Evolutionary conservation across 2,329 filamentous ascomycete genomes (phyloP), one percentile per base, ranked within the genome.

Genomic region (Venturia aucupariae): DNA sequence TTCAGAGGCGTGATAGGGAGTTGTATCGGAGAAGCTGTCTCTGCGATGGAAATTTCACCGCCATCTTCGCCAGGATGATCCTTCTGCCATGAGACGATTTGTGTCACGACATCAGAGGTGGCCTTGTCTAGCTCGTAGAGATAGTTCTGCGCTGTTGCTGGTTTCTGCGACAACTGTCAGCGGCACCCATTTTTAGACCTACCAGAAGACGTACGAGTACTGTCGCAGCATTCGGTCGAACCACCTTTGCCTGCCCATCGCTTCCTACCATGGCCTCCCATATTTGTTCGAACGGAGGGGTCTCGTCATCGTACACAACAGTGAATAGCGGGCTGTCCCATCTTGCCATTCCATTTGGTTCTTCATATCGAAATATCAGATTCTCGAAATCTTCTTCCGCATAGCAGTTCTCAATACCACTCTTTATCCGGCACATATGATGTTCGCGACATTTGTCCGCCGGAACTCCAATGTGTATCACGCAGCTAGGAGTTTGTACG

Each of bases 241-340:
- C 82, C 4, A 83, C 74, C 72, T 89, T 90, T 65, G 82, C 68
- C 82, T 85, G 70, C 80, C 89, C 88, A 63, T 81, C 80, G 38
- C 74, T 78, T 41, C 81, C 82, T 17, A 85, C 74, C 65, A 94
- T 77, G 2, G 86, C 83, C 51, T 92, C 88, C 90, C 90, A 94
- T 65, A 94, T 82, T 65, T 82, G 80, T 60, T 87, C 84, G 67
- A 86, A 88, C 1, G 86, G 85, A n/a, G 82, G 82, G 65, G 81
- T 81, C 64, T 83, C 82, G 72, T 95, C 90, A 55, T 92, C 87
- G 81, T 87, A 90, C 13, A 90, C 82, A 0, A 94, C 81, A 4
- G 88, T 88, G 75, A 93, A 94, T 2, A 94, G 81, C 1, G 90
- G 90, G 64, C 87, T 89, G 73, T 95, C 90, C 90, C 90, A 95